Conservation (phyloP, 192 early-diverging fungal species). For the Dissophora ornata region DNA sequence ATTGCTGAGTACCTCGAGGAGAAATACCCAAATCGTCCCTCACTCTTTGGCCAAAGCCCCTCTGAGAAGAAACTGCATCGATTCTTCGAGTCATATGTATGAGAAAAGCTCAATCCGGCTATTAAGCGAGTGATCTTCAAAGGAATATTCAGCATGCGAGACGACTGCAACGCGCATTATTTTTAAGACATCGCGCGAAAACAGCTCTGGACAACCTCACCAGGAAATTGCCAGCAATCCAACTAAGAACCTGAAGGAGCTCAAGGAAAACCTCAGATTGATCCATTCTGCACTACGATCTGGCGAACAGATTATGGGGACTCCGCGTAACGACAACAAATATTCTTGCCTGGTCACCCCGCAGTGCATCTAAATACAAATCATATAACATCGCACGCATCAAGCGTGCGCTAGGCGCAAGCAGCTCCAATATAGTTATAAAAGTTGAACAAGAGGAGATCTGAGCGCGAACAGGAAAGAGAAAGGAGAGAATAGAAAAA, state of each 20-base stretch:
- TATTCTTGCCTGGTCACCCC: no score
- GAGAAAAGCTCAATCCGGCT: constrained; percentile 27
- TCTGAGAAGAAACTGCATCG: constrained; percentile 49
- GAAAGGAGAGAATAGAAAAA: no score
- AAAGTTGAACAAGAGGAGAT: no score
- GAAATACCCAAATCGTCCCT: constrained; percentile 63
- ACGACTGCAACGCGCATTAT: constrained; percentile 30
- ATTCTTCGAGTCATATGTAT: constrained; percentile 57
- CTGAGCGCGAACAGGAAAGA: no score
- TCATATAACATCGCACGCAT: no score
- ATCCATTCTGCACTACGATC: constrained; percentile 33
- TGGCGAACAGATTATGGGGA: constrained; percentile 48
- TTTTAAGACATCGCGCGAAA: constrained; percentile 56
- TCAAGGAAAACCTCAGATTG: constrained; percentile 36
- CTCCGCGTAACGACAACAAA: constrained; percentile 45
- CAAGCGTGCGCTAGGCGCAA: no score
- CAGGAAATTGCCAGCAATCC: constrained; percentile 44
- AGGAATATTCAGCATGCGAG: background rate
- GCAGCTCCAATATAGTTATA: no score
- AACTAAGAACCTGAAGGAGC: constrained; percentile 14
- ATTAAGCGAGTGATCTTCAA: constrained; percentile 24
- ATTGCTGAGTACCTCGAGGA: constrained; percentile 71
- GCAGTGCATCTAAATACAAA: no score
- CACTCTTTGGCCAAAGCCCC: constrained; percentile 48
- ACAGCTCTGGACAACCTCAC: constrained; percentile 35